A percentile compares a stretch with the other conserved stretches of the same genome.
These are phyloP conservation scores for Blastocystis sp. DNA, from an alignment of 352 stramenopile genomes.

Conservation along the genomic window DNA sequence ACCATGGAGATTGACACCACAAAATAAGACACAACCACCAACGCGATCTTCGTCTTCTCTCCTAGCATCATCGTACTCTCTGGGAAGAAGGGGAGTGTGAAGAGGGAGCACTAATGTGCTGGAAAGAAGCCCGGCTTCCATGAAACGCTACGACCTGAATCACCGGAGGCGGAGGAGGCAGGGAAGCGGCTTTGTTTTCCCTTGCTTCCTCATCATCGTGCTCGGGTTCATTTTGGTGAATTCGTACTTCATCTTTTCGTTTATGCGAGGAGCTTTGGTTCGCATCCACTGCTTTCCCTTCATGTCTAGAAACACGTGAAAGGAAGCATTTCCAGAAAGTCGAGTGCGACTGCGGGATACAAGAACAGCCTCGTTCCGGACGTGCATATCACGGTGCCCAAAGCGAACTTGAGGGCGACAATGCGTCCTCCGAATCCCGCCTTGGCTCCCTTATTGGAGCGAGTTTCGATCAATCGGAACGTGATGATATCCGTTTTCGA, in stretches of 20 bases:
- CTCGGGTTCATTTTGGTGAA: background rate
- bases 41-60: constrained; percentile 78
- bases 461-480: constrained; percentile 38
- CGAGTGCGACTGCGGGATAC: background rate
- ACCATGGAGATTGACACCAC: constrained; percentile 84
- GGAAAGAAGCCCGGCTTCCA: background rate
- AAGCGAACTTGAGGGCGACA: background rate
- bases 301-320: background rate
- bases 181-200: background rate
- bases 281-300: background rate
- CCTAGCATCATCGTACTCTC: no score
- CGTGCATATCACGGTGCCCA: background rate
- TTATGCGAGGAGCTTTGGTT: background rate
- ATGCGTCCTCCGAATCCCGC: constrained; percentile 22
- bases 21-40: constrained; percentile 82
- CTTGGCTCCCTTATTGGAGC: constrained; percentile 23
- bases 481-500: constrained; percentile 74
- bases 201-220: background rate
- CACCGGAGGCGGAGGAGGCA: background rate
- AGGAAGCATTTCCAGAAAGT: background rate
- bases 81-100: no score
- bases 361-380: background rate
- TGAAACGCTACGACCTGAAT: background rate
- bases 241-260: background rate
- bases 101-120: background rate